phyloP scores from a whole-genome alignment of 768 basidiomycete species.

The Mycena floridula region DNA sequence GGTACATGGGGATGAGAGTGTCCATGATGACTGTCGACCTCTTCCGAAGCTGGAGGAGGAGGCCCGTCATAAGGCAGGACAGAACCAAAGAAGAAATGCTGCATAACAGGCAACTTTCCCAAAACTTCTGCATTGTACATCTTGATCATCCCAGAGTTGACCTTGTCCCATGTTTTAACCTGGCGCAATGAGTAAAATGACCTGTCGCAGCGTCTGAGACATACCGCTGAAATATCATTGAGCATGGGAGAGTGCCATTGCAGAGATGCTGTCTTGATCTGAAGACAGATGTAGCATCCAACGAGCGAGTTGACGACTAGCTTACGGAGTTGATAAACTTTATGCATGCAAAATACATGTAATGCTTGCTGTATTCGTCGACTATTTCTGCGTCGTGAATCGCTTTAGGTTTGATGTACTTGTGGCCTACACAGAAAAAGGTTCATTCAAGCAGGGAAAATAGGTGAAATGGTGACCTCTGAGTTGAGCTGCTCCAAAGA shows the following conservation, averaged over 20 bases:
- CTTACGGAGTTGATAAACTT: constrained; percentile 90
- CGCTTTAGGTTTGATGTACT: constrained; percentile 83
- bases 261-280: constrained; percentile 94
- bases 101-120: constrained; percentile 90
- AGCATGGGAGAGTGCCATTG: constrained; percentile 99
- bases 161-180: constrained; percentile 97
- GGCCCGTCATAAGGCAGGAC: constrained; percentile 68
- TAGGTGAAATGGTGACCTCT: constrained; percentile 31
- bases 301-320: constrained; percentile 2
- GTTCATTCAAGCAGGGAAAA: background rate
- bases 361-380: constrained; percentile 86
- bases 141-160: constrained; percentile 94
- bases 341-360: constrained; percentile 97
- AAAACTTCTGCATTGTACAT: constrained; percentile 97
- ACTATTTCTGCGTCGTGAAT: constrained; percentile 90
- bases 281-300: background rate
- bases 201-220: no score
- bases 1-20: constrained; percentile 38
- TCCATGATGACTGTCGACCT: constrained; percentile 37
- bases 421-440: constrained; percentile 56
- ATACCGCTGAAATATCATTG: constrained; percentile 92
- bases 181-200: no score
- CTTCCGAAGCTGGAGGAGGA: constrained; percentile 24
- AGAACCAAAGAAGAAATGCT: constrained; percentile 93
- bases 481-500: constrained; percentile 82